These are phyloP conservation scores for Fusarium goolgardi DNA, from an alignment of 2,329 filamentous ascomycete genomes.

Conservation along the genomic window DNA sequence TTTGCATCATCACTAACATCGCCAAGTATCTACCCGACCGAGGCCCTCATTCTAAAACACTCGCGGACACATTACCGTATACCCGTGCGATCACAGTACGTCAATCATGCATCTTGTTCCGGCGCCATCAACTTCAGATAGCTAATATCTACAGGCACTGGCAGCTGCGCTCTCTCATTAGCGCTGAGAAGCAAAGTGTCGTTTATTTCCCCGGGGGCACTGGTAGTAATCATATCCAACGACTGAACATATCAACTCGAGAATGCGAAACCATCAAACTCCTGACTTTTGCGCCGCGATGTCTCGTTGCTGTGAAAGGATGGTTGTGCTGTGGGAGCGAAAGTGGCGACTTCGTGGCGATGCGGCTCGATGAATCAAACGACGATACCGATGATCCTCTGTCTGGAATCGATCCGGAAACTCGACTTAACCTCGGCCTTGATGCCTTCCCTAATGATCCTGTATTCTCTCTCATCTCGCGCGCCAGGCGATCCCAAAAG, in stretches of 20 bases:
- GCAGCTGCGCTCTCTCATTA: conserved; percentile 91
- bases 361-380: conserved; percentile 66
- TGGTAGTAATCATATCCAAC: conserved; percentile 73
- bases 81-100: conserved; percentile 73
- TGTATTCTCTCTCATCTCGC: conserved; percentile 53
- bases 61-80: conserved; percentile 76
- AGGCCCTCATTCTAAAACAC: conserved; percentile 69
- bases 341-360: conserved; percentile 85
- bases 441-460: conserved; percentile 51
- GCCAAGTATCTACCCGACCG: conserved; percentile 72
- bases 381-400: conserved; percentile 46
- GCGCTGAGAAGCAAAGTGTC: conserved; percentile 77
- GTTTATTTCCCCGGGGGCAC: conserved; percentile 86
- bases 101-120: conserved; percentile 43
- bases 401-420: conserved; percentile 51
- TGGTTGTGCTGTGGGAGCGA: conserved; percentile 94
- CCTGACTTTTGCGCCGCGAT: conserved; percentile 80
- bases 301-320: conserved; percentile 84
- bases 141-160: conserved; percentile 71
- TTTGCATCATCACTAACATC: conserved; percentile 19
- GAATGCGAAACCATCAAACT: conserved; percentile 79
- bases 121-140: conserved; percentile 23
- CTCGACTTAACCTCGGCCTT: conserved; percentile 48
- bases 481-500: conserved; percentile 57
- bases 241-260: conserved; percentile 74